Evolutionary conservation across 169 alveolate species (phyloP).

Genomic region (Cryptosporidium sp.): DNA sequence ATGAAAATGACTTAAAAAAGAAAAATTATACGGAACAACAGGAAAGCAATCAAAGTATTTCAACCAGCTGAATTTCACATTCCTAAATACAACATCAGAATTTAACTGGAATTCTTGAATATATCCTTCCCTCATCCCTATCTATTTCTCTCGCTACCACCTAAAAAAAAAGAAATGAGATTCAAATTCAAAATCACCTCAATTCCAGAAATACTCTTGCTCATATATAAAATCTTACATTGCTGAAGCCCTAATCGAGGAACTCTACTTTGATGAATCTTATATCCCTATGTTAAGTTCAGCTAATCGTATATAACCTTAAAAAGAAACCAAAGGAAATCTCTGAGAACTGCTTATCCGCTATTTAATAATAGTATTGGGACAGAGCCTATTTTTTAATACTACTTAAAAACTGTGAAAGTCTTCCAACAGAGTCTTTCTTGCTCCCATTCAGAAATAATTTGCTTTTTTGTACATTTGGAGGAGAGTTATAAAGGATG

Average conservation of each 20-base stretch:
- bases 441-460: conserved; percentile 15
- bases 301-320: not conserved
- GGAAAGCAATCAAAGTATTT: not conserved
- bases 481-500: conserved; percentile 80
- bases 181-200: not conserved
- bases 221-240: not conserved
- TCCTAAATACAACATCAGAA: too few species aligned
- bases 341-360: not conserved
- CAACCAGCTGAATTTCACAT: not conserved
- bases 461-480: conserved; percentile 9
- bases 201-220: not conserved
- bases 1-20: not conserved
- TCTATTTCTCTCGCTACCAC: not conserved
- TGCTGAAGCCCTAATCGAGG: not conserved
- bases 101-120: not conserved
- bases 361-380: not conserved
- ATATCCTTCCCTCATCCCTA: not conserved
- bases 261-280: not conserved
- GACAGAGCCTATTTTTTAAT: not conserved
- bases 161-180: not conserved
- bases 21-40: too few species aligned
- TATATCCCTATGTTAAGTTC: not conserved
- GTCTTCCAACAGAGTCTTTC: conserved; percentile 31
- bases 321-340: not conserved
- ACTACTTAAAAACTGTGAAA: conserved; percentile 46